Base-by-base conservation (phyloP, 257 asterid species). In the Euphrasia confusa region DNA sequence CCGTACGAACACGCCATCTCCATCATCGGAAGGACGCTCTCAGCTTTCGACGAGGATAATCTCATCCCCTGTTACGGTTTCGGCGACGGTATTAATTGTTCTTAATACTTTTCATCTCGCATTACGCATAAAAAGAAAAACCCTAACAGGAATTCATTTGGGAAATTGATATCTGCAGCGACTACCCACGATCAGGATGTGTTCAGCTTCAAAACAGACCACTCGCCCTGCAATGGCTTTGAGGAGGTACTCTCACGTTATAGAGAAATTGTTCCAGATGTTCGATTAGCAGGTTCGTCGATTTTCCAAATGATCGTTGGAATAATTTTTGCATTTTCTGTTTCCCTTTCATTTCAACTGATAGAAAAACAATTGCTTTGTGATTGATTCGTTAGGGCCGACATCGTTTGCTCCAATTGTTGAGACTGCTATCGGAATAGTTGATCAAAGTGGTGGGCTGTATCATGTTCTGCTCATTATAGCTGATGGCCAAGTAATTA, bases 51-150 rank as follows among this genome's bases (percentile, higher is more conserved):
- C 54, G 95, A 90, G 77, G 98, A 90, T 76, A 88, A 82, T 78
- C 81, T 80, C 59, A 88, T 90, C 61, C 98, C 98, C 2, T 90
- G 98, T 68, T 90, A 76, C 42, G 98, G 98, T 47, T 90, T 90
- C 60, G 98, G 98, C 13, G 86, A 81, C 60, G 79, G 86, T 77
- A 75, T n/a, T 50, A 1, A 47, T 50, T 10, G 10, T 26, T 58
- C 10, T 21, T 6, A 53, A 2, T 12, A 0, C 6, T 37, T 30
- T 7, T 21, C 6, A 32, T 8, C 26, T 4, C 26, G 49, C 10
- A 10, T 2, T 42, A 42, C 15, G 52, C 13, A 6, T 44, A 4
- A 49, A 7, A 4, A 21, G 24, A 21, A 48, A 48, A 14, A 48
- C 4, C 17, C 13, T 11, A 24, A 7, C 5, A 53, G 3, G 18